Base-by-base conservation (phyloP, 768 basidiomycete species). In the Suillus subalutaceus region DNA sequence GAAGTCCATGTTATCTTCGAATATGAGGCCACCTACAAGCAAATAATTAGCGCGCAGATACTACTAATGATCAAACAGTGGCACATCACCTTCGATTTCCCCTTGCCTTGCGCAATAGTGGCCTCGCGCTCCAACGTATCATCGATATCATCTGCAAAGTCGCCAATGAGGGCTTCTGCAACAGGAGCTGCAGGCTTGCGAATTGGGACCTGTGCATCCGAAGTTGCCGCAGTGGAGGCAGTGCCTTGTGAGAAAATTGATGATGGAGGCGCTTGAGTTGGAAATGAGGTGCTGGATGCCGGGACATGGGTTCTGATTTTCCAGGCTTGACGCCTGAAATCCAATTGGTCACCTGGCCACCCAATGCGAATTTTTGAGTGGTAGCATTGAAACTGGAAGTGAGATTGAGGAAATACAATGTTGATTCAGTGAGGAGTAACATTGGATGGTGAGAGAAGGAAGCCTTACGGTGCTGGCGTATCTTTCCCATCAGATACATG, bases 361-460 rank as follows among this genome's bases (percentile, higher is more conserved):
- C 50, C 15, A 26, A 6, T 26, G 23, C 6, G 2, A 41, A 12
- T 41, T 41, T 41, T 1, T 41, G 40, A 41, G 58, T 65, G 4
- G 23, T 26, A 5, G 13, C 50, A 26, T 46, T 65, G 44, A 30
- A 10, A 15, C 41, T 57, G 23, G 35, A 44, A 12, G 65, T 50
- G 20, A 61, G 38, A 52, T 65, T 65, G 16, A 65, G 65, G 9
- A 50, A 65, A 41, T 20, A 65, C 1, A 65, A 15, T 40, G 65
- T 65, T 7, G 46, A 65, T 38, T 61, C 59, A 16, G 58, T 65
- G 46, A 65, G 58, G 20, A 52, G 12, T 6, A 65, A 52, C 65
- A 62, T 65, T 23, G 4, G 13, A 16, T 13, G 5, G 40, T 41
- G 15, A 6, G 40, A 41, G 15, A 41, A 41, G 4, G 4, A 5